Evolutionary conservation across 2,329 filamentous ascomycete genomes (phyloP).

Genomic region (Kalmusia sp.): DNA sequence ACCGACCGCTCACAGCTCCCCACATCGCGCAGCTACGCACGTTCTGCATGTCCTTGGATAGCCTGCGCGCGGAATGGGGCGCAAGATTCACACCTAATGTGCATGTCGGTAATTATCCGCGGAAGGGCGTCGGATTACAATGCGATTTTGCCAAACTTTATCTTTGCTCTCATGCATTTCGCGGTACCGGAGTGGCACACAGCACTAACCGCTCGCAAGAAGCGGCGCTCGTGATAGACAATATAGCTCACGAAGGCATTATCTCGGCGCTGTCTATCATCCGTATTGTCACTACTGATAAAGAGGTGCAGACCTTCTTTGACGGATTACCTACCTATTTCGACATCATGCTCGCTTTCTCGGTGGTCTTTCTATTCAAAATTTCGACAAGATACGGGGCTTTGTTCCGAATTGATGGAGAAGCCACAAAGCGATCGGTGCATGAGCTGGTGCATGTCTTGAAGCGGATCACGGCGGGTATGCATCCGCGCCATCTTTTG

Average conservation of each 20-base stretch:
- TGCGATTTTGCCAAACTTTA: slow-evolving; percentile 61
- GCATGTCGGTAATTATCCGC: slow-evolving; percentile 57
- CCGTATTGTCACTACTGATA: slow-evolving; percentile 51
- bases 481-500: not conserved
- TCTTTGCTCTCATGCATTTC: slow-evolving; percentile 58
- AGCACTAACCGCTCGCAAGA: not conserved
- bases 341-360: slow-evolving; percentile 57
- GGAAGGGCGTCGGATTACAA: slow-evolving; percentile 58
- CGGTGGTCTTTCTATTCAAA: slow-evolving; percentile 54
- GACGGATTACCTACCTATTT: slow-evolving; percentile 55
- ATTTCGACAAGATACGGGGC: slow-evolving; percentile 26
- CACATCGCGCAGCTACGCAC: not conserved
- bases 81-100: slow-evolving; percentile 50
- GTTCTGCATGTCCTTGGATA: slow-evolving; percentile 1
- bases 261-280: slow-evolving; percentile 51
- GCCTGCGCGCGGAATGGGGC: slow-evolving; percentile 4
- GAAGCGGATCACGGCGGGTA: not conserved
- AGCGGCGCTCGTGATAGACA: slow-evolving; percentile 44
- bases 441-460: not conserved
- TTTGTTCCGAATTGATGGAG: not conserved
- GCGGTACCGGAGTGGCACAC: slow-evolving; percentile 18
- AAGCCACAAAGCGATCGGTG: not conserved
- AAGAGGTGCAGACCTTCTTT: slow-evolving; percentile 51
- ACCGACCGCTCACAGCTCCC: not conserved
- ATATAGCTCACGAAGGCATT: not conserved